phyloP scores from a whole-genome alignment of 169 alveolate species.

The Eimeria mitis region DNA sequence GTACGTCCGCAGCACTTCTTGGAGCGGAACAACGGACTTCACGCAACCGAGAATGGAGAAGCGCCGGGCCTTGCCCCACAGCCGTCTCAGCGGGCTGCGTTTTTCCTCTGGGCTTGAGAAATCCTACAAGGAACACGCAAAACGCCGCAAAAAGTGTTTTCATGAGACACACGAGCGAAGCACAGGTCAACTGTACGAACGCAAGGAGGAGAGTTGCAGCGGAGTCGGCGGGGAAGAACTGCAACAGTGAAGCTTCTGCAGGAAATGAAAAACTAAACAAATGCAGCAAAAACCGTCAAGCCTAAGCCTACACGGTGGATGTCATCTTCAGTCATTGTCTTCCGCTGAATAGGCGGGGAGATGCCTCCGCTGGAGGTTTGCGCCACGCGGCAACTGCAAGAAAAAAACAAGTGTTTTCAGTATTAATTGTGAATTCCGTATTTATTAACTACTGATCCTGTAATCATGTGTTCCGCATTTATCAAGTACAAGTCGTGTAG shows the following conservation, averaged over 20 bases:
- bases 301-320: constrained; percentile 51
- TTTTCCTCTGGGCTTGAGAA: constrained; percentile 21
- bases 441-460: not conserved
- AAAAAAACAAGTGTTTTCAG: not conserved
- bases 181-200: not conserved
- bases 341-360: constrained; percentile 10
- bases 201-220: not conserved
- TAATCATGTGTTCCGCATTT: no score
- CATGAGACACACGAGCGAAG: not conserved
- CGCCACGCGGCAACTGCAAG: constrained; percentile 21
- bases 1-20: constrained; percentile 61
- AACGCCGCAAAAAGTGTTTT: not conserved
- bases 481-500: not conserved
- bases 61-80: constrained; percentile 34
- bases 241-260: not conserved
- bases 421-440: no score
- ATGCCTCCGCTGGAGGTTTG: not conserved
- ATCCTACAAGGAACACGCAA: not conserved
- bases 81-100: not conserved
- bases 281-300: not conserved
- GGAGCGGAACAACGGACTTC: constrained; percentile 62
- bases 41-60: constrained; percentile 46
- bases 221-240: not conserved
- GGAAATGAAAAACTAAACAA: not conserved
- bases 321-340: constrained; percentile 66